Evolutionary conservation across 768 basidiomycete genomes (phyloP).

Genomic region (Kwoniella sp.): DNA sequence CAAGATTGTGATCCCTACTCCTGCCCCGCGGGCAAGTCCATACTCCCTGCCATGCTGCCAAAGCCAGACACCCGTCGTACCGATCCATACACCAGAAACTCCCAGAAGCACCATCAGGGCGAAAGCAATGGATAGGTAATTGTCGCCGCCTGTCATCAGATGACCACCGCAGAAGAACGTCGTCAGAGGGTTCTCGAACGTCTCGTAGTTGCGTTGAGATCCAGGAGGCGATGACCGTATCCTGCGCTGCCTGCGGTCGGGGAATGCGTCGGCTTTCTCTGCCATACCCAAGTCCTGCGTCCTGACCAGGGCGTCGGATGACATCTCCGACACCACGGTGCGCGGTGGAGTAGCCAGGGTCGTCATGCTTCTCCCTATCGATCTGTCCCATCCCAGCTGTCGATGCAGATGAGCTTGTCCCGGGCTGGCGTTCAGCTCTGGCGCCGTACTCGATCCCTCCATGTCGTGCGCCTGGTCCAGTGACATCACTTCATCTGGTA

Average conservation of each 20-base stretch:
- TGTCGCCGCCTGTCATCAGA: conserved; percentile 79
- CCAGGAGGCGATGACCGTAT: not conserved
- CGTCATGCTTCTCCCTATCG: conserved; percentile 10
- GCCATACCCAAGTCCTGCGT: not conserved
- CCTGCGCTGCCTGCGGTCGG: no score
- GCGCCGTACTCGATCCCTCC: no score
- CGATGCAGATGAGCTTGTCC: not conserved
- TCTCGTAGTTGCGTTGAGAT: conserved; percentile 27
- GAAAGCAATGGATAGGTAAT: conserved; percentile 71
- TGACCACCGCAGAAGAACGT: conserved; percentile 67
- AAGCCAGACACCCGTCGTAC: conserved; percentile 82
- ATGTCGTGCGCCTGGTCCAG: no score
- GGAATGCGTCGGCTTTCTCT: not conserved
- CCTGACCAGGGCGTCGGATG: conserved; percentile 25
- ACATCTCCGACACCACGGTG: conserved; percentile 10
- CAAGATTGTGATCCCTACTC: conserved; percentile 52
- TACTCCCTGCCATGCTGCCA: conserved; percentile 62
- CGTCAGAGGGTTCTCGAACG: conserved; percentile 32
- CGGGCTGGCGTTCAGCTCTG: no score
- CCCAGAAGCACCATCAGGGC: conserved; percentile 61
- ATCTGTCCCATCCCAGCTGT: conserved; percentile 3
- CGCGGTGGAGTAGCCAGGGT: conserved; percentile 15
- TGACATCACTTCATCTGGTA: no score
- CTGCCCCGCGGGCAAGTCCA: conserved; percentile 63
- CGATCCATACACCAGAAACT: conserved; percentile 77